Evolutionary conservation across 345 rosid species (phyloP).

Genomic region (Ceriops decandra): DNA sequence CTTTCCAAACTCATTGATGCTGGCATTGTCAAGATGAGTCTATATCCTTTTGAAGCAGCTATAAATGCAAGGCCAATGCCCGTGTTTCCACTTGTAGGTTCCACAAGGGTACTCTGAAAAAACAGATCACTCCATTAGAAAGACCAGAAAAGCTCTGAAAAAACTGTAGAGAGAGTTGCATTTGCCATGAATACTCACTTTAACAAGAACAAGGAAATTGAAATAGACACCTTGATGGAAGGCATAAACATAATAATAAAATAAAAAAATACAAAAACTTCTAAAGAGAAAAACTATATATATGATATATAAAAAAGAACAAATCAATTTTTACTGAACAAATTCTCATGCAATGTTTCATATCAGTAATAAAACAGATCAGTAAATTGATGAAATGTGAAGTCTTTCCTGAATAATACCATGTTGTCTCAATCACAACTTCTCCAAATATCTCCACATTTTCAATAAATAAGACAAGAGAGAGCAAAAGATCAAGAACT

Average conservation of each 20-base stretch:
- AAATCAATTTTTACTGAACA: background rate
- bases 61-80: constrained; percentile 37
- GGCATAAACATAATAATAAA: background rate
- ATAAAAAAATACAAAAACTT: background rate
- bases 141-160: constrained; percentile 5
- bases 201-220: background rate
- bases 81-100: constrained; percentile 38
- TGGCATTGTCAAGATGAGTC: constrained; percentile 34
- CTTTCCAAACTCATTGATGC: constrained; percentile 37
- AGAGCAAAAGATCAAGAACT: background rate
- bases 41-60: constrained; percentile 36
- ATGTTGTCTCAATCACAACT: background rate
- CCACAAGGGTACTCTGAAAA: constrained; percentile 29
- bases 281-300: no score
- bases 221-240: background rate
- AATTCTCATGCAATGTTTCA: background rate
- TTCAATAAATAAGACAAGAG: background rate
- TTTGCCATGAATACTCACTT: background rate
- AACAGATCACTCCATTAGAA: background rate
- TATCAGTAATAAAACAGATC: background rate
- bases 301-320: no score
- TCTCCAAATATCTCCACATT: no score
- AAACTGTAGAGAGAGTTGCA: background rate
- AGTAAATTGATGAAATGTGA: background rate
- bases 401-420: background rate